Conservation (phyloP, 2,329 filamentous ascomycete species). For the Ceratocystis eucalypticola region DNA sequence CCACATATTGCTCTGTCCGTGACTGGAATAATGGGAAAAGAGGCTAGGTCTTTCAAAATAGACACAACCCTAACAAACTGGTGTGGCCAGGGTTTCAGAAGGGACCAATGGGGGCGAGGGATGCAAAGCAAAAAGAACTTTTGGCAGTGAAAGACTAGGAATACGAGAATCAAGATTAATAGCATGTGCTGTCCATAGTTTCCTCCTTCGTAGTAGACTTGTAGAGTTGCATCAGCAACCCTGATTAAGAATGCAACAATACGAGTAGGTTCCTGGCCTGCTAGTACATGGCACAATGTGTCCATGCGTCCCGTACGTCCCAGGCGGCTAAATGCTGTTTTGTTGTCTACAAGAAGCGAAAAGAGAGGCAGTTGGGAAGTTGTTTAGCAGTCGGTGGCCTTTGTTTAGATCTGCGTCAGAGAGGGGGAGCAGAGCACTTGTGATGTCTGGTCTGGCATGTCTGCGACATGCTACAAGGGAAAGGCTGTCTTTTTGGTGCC, state of each 20-base stretch:
- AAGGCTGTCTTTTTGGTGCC: neutral
- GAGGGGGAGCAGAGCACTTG: neutral
- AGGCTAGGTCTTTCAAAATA: neutral
- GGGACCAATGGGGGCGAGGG: neutral
- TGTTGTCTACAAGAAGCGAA: neutral
- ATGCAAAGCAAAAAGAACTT: neutral
- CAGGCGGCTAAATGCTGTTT: neutral
- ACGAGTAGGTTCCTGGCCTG: neutral
- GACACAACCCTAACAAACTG: neutral
- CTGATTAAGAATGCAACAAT: neutral
- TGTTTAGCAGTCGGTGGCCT: neutral
- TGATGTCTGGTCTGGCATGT: too few species aligned
- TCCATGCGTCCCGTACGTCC: neutral
- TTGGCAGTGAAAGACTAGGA: neutral
- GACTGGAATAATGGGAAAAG: neutral
- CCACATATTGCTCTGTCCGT: neutral
- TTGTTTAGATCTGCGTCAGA: neutral
- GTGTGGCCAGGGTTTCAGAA: neutral
- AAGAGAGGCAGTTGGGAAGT: neutral
- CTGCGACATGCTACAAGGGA: too few species aligned
- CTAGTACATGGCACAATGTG: neutral
- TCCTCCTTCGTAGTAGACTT: neutral
- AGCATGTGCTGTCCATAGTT: neutral
- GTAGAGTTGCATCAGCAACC: neutral
- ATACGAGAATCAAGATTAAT: constrained; percentile 6